These are phyloP conservation scores for Endocladia muricata DNA, from an alignment of 31 red algal species.

Conservation along the genomic window DNA sequence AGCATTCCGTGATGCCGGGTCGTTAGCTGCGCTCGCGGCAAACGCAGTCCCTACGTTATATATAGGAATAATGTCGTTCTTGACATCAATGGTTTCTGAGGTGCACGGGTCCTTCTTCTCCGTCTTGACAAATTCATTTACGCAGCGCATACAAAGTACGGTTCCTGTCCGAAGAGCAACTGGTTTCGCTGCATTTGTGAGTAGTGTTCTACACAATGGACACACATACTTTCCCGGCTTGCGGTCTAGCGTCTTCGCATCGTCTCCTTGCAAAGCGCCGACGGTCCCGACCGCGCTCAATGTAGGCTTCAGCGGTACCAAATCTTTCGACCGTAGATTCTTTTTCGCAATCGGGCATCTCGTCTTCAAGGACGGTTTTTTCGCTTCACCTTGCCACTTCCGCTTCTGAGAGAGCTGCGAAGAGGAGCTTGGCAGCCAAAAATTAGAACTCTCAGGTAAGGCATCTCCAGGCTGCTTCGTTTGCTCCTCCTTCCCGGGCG, in stretches of 20 bases:
- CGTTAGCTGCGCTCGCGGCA: slow-evolving; percentile 46
- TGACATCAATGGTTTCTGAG: slow-evolving; percentile 24
- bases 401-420: not conserved
- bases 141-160: slow-evolving; percentile 63
- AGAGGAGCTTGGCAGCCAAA: slow-evolving; percentile 20
- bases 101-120: slow-evolving; percentile 46
- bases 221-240: slow-evolving; percentile 40
- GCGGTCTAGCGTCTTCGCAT: not conserved
- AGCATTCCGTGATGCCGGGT: slow-evolving; percentile 41
- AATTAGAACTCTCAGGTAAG: slow-evolving; percentile 14
- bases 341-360: slow-evolving; percentile 51
- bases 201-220: slow-evolving; percentile 47
- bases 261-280: not conserved
- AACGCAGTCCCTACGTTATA: slow-evolving; percentile 60
- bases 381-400: too few species aligned
- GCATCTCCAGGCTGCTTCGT: not conserved
- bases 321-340: slow-evolving; percentile 35
- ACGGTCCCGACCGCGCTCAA: not conserved
- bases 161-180: slow-evolving; percentile 62
- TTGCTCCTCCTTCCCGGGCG: not conserved
- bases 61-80: slow-evolving; percentile 54
- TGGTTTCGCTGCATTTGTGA: slow-evolving; percentile 67
- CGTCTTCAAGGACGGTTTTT: slow-evolving; percentile 1
- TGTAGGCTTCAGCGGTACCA: slow-evolving; percentile 25
- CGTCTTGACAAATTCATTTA: slow-evolving; percentile 58